Base-by-base conservation (phyloP, 768 basidiomycete genomes). In the Hypsizygus marmoreus region DNA sequence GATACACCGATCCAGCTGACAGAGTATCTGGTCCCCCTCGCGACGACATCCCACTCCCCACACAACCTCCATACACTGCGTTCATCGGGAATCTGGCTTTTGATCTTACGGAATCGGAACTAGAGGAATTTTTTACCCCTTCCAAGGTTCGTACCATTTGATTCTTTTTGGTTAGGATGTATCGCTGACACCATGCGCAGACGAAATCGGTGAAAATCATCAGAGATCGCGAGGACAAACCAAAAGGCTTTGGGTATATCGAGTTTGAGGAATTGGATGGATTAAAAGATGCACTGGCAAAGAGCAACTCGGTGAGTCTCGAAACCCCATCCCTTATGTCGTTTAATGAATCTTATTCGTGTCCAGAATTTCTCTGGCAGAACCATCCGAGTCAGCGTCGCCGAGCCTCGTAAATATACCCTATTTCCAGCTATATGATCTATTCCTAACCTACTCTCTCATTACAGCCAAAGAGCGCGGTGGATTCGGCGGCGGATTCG, bases 201-300 rank as follows among this genome's bases (percentile, higher is more conserved):
- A 77, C 84, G 51, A 88, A 88, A 63, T 84, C 85, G 14, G 80
- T 92, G 53, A 95, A 97, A 73, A 89, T 98, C 50, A 95, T 98
- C 67, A 86, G 80, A 62, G 95, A 95, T 57, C 79, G 82, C 47
- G 94, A 95, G 42, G 94, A 95, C 38, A 93, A 92, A 63, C 91
- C 95, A 14, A 97, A 97, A 67, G 97, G 97, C 1, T 98, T 97
- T 69, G 97, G 95, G 25, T 98, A 99, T 64, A 83, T 97, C 47
- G 97, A 99, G 63, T 98, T 98, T 60, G 79, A 76, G n/a, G 87
- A 86, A 41, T 60, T 93, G 46, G 91, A 95, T 14, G 86, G 82
- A 36, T 70, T 98, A 40, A 95, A 95, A 69, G 84, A 84, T 47
- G 97, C 88, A 4, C 69, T 99, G 28, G 68, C 74, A 16, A 86